Base-by-base conservation (phyloP, 2,329 filamentous ascomycete species). In the Colletotrichum zoysiae region DNA sequence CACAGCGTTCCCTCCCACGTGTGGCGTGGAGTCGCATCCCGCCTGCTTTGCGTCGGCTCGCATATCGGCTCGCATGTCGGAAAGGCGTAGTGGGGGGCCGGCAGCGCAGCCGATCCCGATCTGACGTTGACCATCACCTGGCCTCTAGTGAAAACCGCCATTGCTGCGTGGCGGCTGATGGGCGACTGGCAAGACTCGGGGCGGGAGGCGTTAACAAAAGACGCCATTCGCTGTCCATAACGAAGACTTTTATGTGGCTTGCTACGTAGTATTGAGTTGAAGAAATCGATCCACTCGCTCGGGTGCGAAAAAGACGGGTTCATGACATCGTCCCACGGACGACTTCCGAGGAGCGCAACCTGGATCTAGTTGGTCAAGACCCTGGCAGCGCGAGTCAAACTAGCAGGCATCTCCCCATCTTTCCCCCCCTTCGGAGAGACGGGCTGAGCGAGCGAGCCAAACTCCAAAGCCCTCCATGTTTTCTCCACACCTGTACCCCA, bases 51-150 rank as follows among this genome's bases (percentile, higher is more conserved):
- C 68, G 57, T 71, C 68, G 68, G 68, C 42, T 71, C 68, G 68
- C 68, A 20, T 71, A 33, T 68, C 68, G 68, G 68, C 42, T 71
- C 68, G 68, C 68, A 67, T 71, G 42, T 71, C 64, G 68, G 68
- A 62, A 62, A 67, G 42, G 58, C 35, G 12, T 33, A n/a, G 33
- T 67, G 67, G 67, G 67, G 42, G 42, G 18, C 48, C 48, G 23
- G 42, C 57, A 62, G 38, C 38, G 55, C 38, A 51, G n/a, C 20
- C 35, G 59, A 40, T 51, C 59, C 42, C 46, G 68, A 67, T 63
- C 51, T 23, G 57, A 58, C 38, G 51, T 67, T 51, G 40, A 67
- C 35, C 30, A 50, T 42, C 56, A 67, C 42, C 56, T 67, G 56
- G 48, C 30, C n/a, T 16, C 20, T 35, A 14, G 14, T 26, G 14